These are phyloP conservation scores for Cryomyces antarcticus DNA, from an alignment of 495 filamentous ascomycete genomes.

Conservation along the genomic window DNA sequence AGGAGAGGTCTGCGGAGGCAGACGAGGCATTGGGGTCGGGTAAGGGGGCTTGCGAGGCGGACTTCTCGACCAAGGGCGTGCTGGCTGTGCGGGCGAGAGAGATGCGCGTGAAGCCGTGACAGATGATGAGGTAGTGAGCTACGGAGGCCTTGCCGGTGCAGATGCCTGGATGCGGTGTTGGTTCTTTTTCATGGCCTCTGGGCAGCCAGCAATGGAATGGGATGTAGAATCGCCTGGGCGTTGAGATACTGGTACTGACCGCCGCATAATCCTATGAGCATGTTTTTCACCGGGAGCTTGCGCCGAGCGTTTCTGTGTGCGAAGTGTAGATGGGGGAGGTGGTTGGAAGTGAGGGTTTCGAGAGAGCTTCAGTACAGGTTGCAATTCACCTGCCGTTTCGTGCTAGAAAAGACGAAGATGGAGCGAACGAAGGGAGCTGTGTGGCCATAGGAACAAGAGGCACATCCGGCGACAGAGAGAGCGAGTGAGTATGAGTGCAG, in stretches of 20 bases:
- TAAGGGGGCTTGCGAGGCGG: constrained; percentile 11
- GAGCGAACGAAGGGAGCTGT: too few species aligned
- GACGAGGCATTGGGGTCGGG: constrained; percentile 8
- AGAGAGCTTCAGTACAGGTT: too few species aligned
- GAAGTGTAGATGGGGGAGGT: too few species aligned
- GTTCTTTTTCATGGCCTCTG: too few species aligned
- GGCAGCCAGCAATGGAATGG: too few species aligned
- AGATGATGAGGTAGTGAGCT: constrained; percentile 56
- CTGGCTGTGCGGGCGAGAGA: constrained; percentile 17
- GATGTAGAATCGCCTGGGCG: constrained; percentile 7
- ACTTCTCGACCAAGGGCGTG: constrained; percentile 10
- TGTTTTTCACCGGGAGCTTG: constrained; percentile 17
- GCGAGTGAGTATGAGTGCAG: too few species aligned
- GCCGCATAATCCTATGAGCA: constrained; percentile 90
- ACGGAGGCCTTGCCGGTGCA: constrained; percentile 80
- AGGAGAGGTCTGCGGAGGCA: constrained; percentile 20
- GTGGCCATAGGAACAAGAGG: too few species aligned
- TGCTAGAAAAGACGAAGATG: too few species aligned
- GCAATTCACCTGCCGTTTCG: too few species aligned
- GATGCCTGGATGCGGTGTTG: constrained; percentile 35
- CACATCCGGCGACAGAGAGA: too few species aligned
- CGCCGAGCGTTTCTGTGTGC: too few species aligned
- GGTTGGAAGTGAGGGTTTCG: too few species aligned
- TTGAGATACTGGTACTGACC: constrained; percentile 30
- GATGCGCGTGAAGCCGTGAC: constrained; percentile 52